Conservation (phyloP, 768 basidiomycete genomes). For the Kwoniella pini region DNA sequence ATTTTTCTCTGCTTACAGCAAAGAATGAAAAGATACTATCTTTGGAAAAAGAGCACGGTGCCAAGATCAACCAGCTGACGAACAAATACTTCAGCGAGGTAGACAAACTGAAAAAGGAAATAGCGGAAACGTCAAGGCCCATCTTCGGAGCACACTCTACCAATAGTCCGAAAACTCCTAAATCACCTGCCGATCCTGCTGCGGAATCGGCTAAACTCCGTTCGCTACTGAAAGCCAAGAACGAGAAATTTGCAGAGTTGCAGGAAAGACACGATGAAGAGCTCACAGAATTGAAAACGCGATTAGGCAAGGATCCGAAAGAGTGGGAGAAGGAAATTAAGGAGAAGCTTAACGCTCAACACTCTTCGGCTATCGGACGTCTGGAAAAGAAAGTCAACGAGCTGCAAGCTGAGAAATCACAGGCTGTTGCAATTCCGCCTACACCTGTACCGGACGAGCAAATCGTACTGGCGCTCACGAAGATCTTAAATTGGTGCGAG, state of each 20-base stretch:
- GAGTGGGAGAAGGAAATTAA: background rate
- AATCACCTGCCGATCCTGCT: background rate
- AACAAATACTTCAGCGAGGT: background rate
- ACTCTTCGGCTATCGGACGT: no score
- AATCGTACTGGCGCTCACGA: background rate
- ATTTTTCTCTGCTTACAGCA: background rate
- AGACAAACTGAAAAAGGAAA: background rate
- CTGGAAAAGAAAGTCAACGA: conserved; percentile 6
- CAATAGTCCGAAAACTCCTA: background rate
- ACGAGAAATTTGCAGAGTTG: conserved; percentile 65
- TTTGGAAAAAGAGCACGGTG: background rate
- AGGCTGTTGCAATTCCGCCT: conserved; percentile 54
- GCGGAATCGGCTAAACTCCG: conserved; percentile 71
- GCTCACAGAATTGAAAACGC: conserved; percentile 1
- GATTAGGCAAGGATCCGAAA: background rate
- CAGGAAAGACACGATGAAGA: conserved; percentile 62
- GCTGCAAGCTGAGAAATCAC: conserved; percentile 54
- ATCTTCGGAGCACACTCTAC: background rate
- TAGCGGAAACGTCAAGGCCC: background rate
- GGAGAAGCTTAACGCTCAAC: no score
- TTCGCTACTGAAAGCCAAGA: conserved; percentile 58
- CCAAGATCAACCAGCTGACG: background rate
- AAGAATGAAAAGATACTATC: background rate
- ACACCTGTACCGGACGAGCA: background rate
- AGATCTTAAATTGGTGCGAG: background rate